Evolutionary conservation across 768 basidiomycete genomes (phyloP).

Genomic region (Suillus fuscotomentosus): DNA sequence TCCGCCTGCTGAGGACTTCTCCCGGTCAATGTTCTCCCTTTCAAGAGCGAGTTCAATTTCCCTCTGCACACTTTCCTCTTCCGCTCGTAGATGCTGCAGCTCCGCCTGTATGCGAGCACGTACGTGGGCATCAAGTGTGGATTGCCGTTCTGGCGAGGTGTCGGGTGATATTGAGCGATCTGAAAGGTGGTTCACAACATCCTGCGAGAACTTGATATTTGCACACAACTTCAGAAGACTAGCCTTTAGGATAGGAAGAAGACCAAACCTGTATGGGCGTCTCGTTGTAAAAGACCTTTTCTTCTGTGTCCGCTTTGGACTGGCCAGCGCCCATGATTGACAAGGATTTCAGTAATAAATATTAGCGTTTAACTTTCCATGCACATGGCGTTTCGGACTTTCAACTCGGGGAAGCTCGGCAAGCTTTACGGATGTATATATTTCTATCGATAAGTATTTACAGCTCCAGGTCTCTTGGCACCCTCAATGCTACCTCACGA

Average conservation of each 20-base stretch:
- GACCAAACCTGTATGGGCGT: conserved; percentile 50
- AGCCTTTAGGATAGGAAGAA: not conserved
- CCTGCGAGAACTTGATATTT: conserved; percentile 67
- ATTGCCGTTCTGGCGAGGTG: conserved; percentile 67
- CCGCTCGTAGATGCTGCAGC: conserved; percentile 58
- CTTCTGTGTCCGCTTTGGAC: conserved; percentile 54
- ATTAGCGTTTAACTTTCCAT: not conserved
- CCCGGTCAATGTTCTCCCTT: conserved; percentile 84
- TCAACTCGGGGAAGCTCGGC: not conserved
- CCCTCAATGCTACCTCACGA: not conserved
- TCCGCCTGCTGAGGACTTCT: conserved; percentile 52
- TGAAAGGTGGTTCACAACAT: conserved; percentile 77
- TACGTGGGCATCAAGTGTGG: conserved; percentile 70
- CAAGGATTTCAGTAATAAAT: not conserved
- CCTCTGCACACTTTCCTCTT: conserved; percentile 66
- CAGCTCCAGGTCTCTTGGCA: not conserved
- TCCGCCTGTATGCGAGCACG: conserved; percentile 71
- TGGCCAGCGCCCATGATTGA: conserved; percentile 63
- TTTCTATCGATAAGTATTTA: not conserved
- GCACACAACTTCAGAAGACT: not conserved
- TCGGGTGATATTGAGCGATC: conserved; percentile 59
- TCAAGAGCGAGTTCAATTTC: conserved; percentile 81
- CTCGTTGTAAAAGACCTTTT: conserved; percentile 58
- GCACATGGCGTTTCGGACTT: not conserved
- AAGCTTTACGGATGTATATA: not conserved